Evolutionary conservation across 108 stramenopile species (phyloP), one percentile per base, ranked within the genome.

Genomic region (Skeletonema tropicum): DNA sequence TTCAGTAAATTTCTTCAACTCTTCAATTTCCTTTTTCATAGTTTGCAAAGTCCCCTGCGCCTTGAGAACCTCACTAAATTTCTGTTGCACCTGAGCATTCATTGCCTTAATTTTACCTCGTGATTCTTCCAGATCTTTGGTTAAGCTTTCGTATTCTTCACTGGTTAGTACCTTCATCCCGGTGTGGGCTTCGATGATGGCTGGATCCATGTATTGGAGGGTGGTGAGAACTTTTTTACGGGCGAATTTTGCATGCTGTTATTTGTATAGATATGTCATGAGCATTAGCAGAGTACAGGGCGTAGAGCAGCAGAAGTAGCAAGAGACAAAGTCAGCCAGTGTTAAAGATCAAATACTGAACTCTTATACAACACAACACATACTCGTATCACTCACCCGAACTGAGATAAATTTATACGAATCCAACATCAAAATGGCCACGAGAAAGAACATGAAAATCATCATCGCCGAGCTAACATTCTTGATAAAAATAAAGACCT

Each of bases 141-240:
- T 10, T 13, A 79, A 52, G 11, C 8, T 36, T 8, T 68, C 33
- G 58, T 26, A 73, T 46, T 79, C 78, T 49, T 72, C 72, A 5
- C 19, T 45, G 49, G 71, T 35, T 29, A 79, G 30, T 13, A 73
- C 71, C 35, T 79, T 79, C 64, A 79, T 65, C n/a, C 78, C 78
- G 7, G 78, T 68, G 66, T 79, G 78, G 0, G 78, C 60, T 63
- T 79, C 78, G 61, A 79, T 79, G 26, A 79, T 48, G 57, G 55
- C 39, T 21, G 78, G 78, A 46, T 79, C 78, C 78, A 79, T 79
- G 71, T 72, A 71, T 57, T 71, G 78, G 19, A 79, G 71, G 11
- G 71, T 64, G 13, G 45, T 33, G 29, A 79, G 60, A 46, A 79
- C 60, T 57, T 79, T 79, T 30, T 72, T 72, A 33, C 78, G 78